phyloP scores from a whole-genome alignment of 176 grass and related monocot species.

The Rhynchospora tenuis region DNA sequence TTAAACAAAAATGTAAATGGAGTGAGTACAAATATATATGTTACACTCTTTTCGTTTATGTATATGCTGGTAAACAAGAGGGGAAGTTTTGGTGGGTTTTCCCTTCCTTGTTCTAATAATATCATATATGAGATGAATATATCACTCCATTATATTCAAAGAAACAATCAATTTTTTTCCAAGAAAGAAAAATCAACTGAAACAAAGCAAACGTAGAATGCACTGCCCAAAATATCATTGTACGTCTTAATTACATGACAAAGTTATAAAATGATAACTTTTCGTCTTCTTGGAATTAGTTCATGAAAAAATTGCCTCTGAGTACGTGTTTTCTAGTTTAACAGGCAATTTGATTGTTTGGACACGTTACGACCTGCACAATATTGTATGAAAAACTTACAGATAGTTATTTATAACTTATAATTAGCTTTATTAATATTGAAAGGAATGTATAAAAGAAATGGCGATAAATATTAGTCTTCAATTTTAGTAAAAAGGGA shows the following conservation, averaged over 20 bases:
- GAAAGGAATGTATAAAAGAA: neutral
- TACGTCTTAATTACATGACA: constrained; percentile 9
- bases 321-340: neutral
- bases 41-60: neutral
- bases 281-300: neutral
- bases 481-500: neutral
- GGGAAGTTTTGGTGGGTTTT: no score
- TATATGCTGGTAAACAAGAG: no score
- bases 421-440: neutral
- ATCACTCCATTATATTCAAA: neutral
- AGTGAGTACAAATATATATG: neutral
- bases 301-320: neutral
- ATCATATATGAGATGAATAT: no score
- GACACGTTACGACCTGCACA: neutral
- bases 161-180: neutral
- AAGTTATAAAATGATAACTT: neutral
- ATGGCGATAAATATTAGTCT: neutral
- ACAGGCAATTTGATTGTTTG: neutral
- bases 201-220: neutral
- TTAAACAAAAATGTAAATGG: neutral
- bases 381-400: neutral
- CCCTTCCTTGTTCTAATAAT: no score
- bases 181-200: neutral
- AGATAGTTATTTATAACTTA: neutral
- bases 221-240: neutral